Conservation (phyloP, 1,139 yeast species). For the Suhomyces atakaporum region DNA sequence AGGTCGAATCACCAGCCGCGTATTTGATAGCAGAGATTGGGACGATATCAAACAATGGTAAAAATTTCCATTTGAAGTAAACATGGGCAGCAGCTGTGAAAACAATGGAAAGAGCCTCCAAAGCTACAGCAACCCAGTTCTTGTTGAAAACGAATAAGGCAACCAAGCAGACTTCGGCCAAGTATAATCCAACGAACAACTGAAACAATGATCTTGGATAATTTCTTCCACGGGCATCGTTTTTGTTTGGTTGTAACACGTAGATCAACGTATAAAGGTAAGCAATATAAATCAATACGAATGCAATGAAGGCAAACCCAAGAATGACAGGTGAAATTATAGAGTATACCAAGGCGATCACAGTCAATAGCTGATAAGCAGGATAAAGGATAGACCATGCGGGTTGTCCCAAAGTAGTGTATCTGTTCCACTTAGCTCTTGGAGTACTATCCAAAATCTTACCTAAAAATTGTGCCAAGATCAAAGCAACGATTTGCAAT, state of each 20-base stretch:
- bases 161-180: slow-evolving; percentile 64
- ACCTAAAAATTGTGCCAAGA: slow-evolving; percentile 49
- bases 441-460: slow-evolving; percentile 45
- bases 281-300: slow-evolving; percentile 54
- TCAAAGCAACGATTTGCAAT: slow-evolving; percentile 45
- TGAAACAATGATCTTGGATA: slow-evolving; percentile 69
- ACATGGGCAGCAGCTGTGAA: slow-evolving; percentile 57
- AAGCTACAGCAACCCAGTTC: slow-evolving; percentile 71
- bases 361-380: slow-evolving; percentile 38
- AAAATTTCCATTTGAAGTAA: slow-evolving; percentile 57
- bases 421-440: slow-evolving; percentile 50
- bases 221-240: slow-evolving; percentile 65
- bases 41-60: slow-evolving; percentile 63
- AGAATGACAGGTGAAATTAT: slow-evolving; percentile 50
- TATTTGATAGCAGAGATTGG: slow-evolving; percentile 73
- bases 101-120: slow-evolving; percentile 56
- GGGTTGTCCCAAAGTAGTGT: slow-evolving; percentile 44
- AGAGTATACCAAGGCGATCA: slow-evolving; percentile 43
- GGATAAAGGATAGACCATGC: slow-evolving; percentile 46
- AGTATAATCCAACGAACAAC: slow-evolving; percentile 62
- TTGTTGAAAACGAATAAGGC: slow-evolving; percentile 71
- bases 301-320: slow-evolving; percentile 49
- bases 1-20: slow-evolving; percentile 55
- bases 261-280: slow-evolving; percentile 58
- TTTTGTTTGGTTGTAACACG: slow-evolving; percentile 53